Evolutionary conservation across 352 stramenopile genomes (phyloP).

Genomic region (Poterioochromonas sp.): DNA sequence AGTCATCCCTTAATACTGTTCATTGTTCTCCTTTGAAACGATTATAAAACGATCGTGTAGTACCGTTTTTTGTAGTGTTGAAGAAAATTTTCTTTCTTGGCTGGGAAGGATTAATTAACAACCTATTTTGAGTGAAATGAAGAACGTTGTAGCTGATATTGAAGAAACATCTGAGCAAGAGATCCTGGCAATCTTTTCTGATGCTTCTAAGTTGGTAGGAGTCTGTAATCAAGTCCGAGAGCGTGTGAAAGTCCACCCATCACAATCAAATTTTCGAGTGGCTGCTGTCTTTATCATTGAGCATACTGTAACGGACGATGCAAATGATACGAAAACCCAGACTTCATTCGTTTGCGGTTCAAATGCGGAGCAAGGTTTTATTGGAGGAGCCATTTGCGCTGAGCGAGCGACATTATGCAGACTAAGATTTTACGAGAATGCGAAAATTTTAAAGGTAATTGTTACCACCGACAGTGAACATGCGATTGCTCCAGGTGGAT

Average conservation of each 20-base stretch:
- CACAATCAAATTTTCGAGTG: conserved; percentile 23
- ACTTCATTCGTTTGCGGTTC: neutral
- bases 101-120: too few relatives aligned
- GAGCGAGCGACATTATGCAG: neutral
- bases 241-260: neutral
- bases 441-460: neutral
- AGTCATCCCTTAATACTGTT: too few relatives aligned
- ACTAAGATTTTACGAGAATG: neutral
- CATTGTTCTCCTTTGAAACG: too few relatives aligned
- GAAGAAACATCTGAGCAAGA: too few relatives aligned
- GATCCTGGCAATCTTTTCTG: too few relatives aligned
- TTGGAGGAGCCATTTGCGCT: conserved; percentile 21
- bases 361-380: conserved; percentile 17
- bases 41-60: too few relatives aligned
- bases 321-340: neutral
- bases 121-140: too few relatives aligned
- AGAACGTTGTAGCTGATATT: too few relatives aligned
- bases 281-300: neutral
- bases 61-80: too few relatives aligned
- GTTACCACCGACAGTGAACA: neutral
- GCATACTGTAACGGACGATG: neutral
- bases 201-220: too few relatives aligned
- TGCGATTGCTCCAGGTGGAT: neutral
- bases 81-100: too few relatives aligned
- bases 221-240: neutral